Percentiles rank a stretch among this genome's conserved stretches.
These are phyloP conservation scores for Pseudogymnoascus sp. DNA, from an alignment of 2,329 filamentous ascomycete genomes.

Conservation along the genomic window DNA sequence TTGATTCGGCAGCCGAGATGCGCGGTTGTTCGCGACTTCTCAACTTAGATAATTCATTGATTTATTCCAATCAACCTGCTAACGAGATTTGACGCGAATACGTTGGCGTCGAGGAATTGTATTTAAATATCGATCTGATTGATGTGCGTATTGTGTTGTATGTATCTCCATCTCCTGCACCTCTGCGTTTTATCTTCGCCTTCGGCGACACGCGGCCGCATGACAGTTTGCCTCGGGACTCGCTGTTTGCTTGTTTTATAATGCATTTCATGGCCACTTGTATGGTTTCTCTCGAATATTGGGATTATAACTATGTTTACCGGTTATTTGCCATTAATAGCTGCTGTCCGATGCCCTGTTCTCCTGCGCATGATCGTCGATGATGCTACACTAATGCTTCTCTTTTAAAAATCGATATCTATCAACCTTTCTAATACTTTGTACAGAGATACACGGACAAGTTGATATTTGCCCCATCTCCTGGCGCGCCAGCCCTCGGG, in stretches of 20 bases:
- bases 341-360: neutral
- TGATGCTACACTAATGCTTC: neutral
- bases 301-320: neutral
- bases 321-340: neutral
- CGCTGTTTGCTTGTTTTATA: neutral
- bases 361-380: neutral
- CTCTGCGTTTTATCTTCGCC: neutral
- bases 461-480: neutral
- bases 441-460: neutral
- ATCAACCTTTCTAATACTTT: neutral
- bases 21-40: conserved; percentile 1
- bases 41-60: neutral
- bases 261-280: neutral
- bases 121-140: neutral
- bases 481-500: neutral
- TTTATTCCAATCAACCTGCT: neutral
- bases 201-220: neutral
- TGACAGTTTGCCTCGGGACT: neutral
- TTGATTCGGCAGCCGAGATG: conserved; percentile 5
- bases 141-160: neutral
- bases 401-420: neutral
- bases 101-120: neutral
- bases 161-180: neutral
- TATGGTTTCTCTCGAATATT: neutral
- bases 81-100: neutral